A percentile compares a stretch with the other conserved stretches of the same genome.
phyloP scores from a whole-genome alignment of 768 basidiomycete species.

The Hygrophoropsis aurantiaca region DNA sequence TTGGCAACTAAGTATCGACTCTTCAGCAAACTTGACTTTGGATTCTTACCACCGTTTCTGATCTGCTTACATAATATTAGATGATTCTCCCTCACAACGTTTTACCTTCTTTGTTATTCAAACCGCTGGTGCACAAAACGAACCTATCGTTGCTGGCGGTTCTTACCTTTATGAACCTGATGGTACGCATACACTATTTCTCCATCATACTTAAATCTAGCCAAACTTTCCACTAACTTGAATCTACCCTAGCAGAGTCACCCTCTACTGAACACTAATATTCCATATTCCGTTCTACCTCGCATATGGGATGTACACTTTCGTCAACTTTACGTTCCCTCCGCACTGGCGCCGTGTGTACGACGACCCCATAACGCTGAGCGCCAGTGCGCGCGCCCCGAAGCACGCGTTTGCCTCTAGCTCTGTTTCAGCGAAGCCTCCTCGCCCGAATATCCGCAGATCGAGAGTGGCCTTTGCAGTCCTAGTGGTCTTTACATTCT shows the following conservation, averaged over 20 bases:
- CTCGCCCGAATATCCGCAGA: conserved; percentile 32
- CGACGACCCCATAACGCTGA: background rate
- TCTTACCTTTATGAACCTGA: conserved; percentile 33
- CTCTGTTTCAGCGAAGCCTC: conserved; percentile 6
- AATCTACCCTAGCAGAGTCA: conserved; percentile 45
- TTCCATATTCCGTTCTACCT: conserved; percentile 43
- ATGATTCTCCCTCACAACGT: too few relatives aligned
- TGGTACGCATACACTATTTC: conserved; percentile 32
- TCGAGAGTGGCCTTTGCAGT: conserved; percentile 40
- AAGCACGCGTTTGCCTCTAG: background rate
- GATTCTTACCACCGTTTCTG: too few relatives aligned
- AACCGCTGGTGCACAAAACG: conserved; percentile 23
- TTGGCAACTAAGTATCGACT: too few relatives aligned
- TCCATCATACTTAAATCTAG: background rate
- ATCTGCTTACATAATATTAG: too few relatives aligned
- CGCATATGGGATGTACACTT: conserved; percentile 40
- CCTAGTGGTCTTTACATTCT: conserved; percentile 37
- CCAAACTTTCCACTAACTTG: conserved; percentile 24
- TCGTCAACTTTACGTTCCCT: conserved; percentile 40
- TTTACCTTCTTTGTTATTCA: conserved; percentile 39
- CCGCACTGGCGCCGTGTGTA: conserved; percentile 21
- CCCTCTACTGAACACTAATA: conserved; percentile 48
- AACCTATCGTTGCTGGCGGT: conserved; percentile 31
- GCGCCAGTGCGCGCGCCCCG: background rate
- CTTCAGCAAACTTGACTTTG: too few relatives aligned